These are phyloP conservation scores for Bolboschoenus planiculmis DNA, from an alignment of 176 grass and related monocot species.

Conservation along the genomic window DNA sequence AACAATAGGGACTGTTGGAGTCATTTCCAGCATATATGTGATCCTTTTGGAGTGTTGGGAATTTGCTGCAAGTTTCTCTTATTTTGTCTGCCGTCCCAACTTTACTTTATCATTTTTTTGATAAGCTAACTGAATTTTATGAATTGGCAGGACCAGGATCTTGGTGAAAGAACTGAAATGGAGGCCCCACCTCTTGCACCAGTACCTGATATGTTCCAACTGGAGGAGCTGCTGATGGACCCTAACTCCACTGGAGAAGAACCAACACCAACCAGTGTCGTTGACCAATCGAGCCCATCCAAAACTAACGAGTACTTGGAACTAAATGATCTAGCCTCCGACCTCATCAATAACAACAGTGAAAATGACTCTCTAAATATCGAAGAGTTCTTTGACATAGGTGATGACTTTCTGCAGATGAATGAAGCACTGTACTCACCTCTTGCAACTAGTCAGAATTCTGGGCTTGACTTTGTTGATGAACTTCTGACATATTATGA, in stretches of 20 bases:
- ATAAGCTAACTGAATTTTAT: background rate
- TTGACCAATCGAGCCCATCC: slow-evolving; percentile 22
- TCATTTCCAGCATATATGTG: background rate
- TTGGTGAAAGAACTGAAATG: background rate
- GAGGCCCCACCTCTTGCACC: background rate
- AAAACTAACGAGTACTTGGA: slow-evolving; percentile 55
- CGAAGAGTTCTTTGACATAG: slow-evolving; percentile 47
- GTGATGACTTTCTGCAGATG: slow-evolving; percentile 37
- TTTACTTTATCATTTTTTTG: no score
- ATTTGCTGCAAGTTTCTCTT: background rate
- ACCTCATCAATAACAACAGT: slow-evolving; percentile 22
- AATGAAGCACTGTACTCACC: slow-evolving; percentile 40
- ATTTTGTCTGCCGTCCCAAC: no score
- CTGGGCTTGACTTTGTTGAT: slow-evolving; percentile 45
- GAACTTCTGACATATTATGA: slow-evolving; percentile 57
- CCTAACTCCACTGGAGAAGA: background rate
- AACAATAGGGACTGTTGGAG: background rate
- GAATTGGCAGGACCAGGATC: background rate
- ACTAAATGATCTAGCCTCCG: slow-evolving; percentile 55
- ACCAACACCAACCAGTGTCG: background rate
- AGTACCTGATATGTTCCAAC: slow-evolving; percentile 3
- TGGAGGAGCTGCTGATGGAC: background rate
- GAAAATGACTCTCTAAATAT: slow-evolving; percentile 38
- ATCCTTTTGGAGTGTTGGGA: background rate
- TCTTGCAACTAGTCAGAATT: slow-evolving; percentile 25